Evolutionary conservation across 305 asterid species (phyloP), one percentile per base, ranked within the genome.

Genomic region (Salvia sclarea): DNA sequence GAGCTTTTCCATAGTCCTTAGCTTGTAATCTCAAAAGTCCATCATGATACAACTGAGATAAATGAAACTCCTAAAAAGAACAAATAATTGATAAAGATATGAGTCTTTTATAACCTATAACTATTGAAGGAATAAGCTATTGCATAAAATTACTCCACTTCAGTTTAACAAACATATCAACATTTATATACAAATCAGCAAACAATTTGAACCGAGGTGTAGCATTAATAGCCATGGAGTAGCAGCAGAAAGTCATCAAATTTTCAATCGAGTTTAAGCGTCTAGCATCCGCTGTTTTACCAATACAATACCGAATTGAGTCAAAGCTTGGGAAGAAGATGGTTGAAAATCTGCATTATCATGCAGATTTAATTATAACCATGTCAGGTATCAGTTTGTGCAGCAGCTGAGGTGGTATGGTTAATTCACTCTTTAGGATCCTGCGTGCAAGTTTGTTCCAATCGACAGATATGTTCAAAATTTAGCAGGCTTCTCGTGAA

Each of bases 11-110:
- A 73, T 86, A 91, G 66, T 95, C 97, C 81, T 86, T 89, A 61
- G 96, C 86, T 79, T 89, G 97, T 76, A 95, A 78, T 60, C 82
- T 86, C 82, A 81, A 50, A 55, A 95, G 97, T 21, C 99, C 99
- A 72, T 95, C 97, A 35, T 88, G 98, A 86, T 95, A 95, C 61
- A 85, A 74, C 79, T 95, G 97, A 58, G 99, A 87, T 45, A 95
- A 82, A 79, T 85, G 96, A 77, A 85, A 89, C 75, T 95, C 99
- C 99, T 95, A 85, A 48, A 73, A 73, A 64, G 41, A 25, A 31
- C 58, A 48, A 20, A 56, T 69, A 72, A 44, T 61, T 13, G 41
- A 64, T 57, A 41, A 25, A 62, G 4, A 60, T 66, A 56, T 25
- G 31, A 20, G 55, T 33, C 16, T 57, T 56, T 24, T 45, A 73